Base-by-base conservation (phyloP, 331 rosid species). In the Pyracantha coccinea region DNA sequence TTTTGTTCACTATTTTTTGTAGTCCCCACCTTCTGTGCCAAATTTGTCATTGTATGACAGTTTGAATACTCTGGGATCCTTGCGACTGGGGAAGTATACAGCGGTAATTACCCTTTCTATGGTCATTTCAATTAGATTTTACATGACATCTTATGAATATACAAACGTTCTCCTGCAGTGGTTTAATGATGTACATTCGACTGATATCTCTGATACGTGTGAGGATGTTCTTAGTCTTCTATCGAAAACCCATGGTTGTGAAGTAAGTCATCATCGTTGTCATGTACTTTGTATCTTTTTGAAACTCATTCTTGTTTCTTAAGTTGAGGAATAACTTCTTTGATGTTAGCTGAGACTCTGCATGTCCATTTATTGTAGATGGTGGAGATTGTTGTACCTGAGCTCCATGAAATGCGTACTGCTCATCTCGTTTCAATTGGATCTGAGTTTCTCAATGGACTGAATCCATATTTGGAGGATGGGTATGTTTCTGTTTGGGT, bases 371-470 rank as follows among this genome's bases (percentile, higher is more conserved):
- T 45, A 68, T 79, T 8, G 27, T 66, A 71, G 97, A 77, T 78
- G 79, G 83, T 35, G 79, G 99, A 94, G 69, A 83, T 94, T 83
- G 89, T 86, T 70, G 75, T 94, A 76, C 99, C 99, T 16, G 97
- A 94, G 91, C 84, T 94, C 77, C 72, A 76, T 55, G 96, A 91
- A 80, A 90, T 92, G 97, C 80, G 90, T 63, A 81, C 83, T 67
- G 92, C 96, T 80, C 99, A 94, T 85, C 3, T 90, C 69, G 91
- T 94, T 85, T 82, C 99, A 55, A 88, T 94, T 79, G 99, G 97
- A 60, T 87, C 99, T 29, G 99, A 92, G 86, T 78, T 79, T 82
- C 16, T 77, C 20, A 44, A 80, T 77, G 82, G 91, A 21, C 12
- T 94, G 23, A 94, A 73, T 85, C 86, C 99, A 33, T 82, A 88